Evolutionary conservation across 305 asterid species (phyloP).

Genomic region (Solanum aculeatissimum): DNA sequence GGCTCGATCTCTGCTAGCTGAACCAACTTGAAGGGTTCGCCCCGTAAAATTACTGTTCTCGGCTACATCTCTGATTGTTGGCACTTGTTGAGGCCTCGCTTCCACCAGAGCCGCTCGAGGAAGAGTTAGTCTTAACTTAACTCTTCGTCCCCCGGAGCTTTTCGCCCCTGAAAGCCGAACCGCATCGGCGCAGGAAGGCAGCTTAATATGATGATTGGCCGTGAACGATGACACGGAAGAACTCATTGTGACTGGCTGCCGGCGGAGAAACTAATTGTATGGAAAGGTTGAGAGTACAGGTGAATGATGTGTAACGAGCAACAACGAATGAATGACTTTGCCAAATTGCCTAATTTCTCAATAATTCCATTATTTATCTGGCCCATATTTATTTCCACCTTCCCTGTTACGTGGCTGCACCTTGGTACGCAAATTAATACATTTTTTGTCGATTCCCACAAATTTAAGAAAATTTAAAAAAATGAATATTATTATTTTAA

Average conservation of each 20-base stretch:
- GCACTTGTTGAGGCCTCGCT: conserved; percentile 43
- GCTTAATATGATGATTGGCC: not conserved
- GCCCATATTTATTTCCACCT: not conserved
- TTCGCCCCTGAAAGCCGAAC: not conserved
- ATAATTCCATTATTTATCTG: not conserved
- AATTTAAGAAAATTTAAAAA: not conserved
- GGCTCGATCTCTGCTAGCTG: conserved; percentile 50
- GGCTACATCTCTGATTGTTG: conserved; percentile 24
- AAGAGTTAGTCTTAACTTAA: conserved; percentile 1
- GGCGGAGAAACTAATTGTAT: not conserved
- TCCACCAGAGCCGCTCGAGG: conserved; percentile 65
- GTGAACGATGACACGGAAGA: not conserved
- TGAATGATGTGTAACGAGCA: not conserved
- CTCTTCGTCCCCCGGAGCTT: conserved; percentile 8
- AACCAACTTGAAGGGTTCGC: conserved; percentile 17
- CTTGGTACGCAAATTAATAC: not conserved
- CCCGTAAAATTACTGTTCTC: conserved; percentile 5
- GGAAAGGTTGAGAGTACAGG: not conserved
- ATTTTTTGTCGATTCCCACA: no score
- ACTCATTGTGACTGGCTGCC: not conserved
- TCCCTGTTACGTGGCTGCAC: not conserved
- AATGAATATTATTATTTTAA: no score
- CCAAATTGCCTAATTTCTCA: not conserved
- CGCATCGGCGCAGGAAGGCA: not conserved
- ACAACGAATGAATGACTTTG: not conserved